Evolutionary conservation across 352 stramenopile species (phyloP).

Genomic region (Globisporangium rhizosaccharum): DNA sequence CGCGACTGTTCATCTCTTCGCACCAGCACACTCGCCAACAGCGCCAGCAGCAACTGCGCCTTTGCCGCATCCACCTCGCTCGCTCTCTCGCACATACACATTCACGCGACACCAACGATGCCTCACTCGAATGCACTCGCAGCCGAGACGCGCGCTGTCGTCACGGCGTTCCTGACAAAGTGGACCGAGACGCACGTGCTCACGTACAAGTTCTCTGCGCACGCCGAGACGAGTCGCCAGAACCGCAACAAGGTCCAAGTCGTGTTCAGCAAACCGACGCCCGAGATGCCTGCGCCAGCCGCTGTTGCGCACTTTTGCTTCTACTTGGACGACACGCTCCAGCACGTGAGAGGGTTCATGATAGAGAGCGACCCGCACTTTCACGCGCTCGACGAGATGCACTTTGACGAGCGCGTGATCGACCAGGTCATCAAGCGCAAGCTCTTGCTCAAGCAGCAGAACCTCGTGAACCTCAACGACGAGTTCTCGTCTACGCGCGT

Average conservation of each 20-base stretch:
- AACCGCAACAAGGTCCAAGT: constrained; percentile 37
- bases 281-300: constrained; percentile 23
- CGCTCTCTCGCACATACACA: no score
- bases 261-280: constrained; percentile 62
- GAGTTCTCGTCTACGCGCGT: constrained; percentile 60
- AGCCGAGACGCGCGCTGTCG: constrained; percentile 33
- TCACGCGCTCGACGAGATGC: constrained; percentile 32
- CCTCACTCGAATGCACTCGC: constrained; percentile 17
- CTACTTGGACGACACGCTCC: constrained; percentile 33
- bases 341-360: constrained; percentile 44
- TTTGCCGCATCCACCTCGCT: background rate
- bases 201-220: constrained; percentile 57
- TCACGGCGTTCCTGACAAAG: constrained; percentile 37
- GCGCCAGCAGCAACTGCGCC: background rate
- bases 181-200: constrained; percentile 31
- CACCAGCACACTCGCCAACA: no score
- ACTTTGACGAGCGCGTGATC: constrained; percentile 51
- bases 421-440: constrained; percentile 57
- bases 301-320: constrained; percentile 63
- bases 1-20: no score
- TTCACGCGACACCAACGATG: constrained; percentile 13
- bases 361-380: constrained; percentile 63
- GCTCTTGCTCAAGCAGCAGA: constrained; percentile 31
- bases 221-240: constrained; percentile 22
- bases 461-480: constrained; percentile 45